These are phyloP conservation scores for Pleurotus eryngii DNA, from an alignment of 768 basidiomycete genomes.

Conservation along the genomic window DNA sequence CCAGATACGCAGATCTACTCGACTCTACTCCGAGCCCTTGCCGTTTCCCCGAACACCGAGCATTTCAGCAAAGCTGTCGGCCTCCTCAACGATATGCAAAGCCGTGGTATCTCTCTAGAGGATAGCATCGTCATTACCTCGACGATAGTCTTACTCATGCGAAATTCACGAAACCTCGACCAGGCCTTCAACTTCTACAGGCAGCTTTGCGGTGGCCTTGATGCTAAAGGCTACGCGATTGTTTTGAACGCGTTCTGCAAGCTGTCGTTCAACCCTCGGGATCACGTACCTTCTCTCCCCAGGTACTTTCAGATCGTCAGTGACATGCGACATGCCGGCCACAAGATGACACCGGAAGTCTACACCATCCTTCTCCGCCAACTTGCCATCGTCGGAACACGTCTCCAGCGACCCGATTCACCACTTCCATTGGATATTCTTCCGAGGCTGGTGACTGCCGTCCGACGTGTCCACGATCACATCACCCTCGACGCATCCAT, in stretches of 20 bases:
- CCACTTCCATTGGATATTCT: constrained; percentile 15
- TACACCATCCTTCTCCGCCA: constrained; percentile 68
- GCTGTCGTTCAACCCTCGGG: constrained; percentile 45
- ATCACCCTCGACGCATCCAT: constrained; percentile 79
- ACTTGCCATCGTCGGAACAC: constrained; percentile 43
- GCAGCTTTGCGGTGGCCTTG: constrained; percentile 28
- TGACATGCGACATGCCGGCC: constrained; percentile 73
- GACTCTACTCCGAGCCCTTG: constrained; percentile 45
- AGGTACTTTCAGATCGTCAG: constrained; percentile 74
- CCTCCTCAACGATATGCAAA: constrained; percentile 67
- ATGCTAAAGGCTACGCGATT: constrained; percentile 55
- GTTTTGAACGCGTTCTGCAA: constrained; percentile 65
- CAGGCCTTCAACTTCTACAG: constrained; percentile 66
- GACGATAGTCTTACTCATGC: constrained; percentile 66
- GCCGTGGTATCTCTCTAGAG: constrained; percentile 41
- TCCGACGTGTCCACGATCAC: constrained; percentile 68
- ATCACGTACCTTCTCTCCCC: constrained; percentile 40
- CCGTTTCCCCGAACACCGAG: constrained; percentile 40
- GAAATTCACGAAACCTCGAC: constrained; percentile 45
- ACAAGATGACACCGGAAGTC: constrained; percentile 51
- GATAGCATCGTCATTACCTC: constrained; percentile 45
- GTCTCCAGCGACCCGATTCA: constrained; percentile 19
- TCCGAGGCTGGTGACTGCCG: constrained; percentile 39
- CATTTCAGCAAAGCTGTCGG: constrained; percentile 44
- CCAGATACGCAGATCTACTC: constrained; percentile 56